Evolutionary conservation across 257 asterid genomes (phyloP).

Genomic region (Solanum pinnatisectum): DNA sequence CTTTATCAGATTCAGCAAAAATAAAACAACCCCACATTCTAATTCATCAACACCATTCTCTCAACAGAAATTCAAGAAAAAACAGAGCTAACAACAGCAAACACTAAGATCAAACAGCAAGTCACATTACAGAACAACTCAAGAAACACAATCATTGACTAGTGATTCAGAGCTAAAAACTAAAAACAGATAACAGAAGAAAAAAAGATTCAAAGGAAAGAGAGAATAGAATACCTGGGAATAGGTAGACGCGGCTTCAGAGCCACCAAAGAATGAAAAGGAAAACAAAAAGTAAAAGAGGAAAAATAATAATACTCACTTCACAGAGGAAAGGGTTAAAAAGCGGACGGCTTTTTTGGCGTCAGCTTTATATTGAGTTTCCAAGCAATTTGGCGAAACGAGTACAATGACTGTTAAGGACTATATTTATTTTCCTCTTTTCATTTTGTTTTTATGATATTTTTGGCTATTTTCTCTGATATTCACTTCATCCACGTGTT

Average conservation of each 20-base stretch:
- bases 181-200: background rate
- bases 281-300: background rate
- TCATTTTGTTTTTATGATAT: background rate
- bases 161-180: background rate
- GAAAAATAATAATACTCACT: background rate
- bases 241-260: slow-evolving; percentile 11
- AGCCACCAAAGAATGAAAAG: slow-evolving; percentile 24
- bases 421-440: background rate
- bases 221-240: slow-evolving; percentile 20
- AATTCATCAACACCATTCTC: background rate
- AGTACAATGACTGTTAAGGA: background rate
- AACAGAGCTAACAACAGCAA: background rate
- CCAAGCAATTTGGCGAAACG: slow-evolving; percentile 40
- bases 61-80: background rate
- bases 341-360: slow-evolving; percentile 39
- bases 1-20: slow-evolving; percentile 1
- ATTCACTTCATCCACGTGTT: slow-evolving; percentile 30
- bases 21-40: slow-evolving; percentile 1
- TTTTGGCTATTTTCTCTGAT: slow-evolving; percentile 11
- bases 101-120: background rate
- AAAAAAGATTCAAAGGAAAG: background rate
- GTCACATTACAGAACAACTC: slow-evolving; percentile 27
- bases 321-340: slow-evolving; percentile 29
- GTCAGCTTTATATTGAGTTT: slow-evolving; percentile 36
- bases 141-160: background rate